Percentiles rank a stretch among this genome's conserved stretches.
Evolutionary conservation across 371 early-diverging fungal species (phyloP).

Genomic region (Actinomortierella ambigua): DNA sequence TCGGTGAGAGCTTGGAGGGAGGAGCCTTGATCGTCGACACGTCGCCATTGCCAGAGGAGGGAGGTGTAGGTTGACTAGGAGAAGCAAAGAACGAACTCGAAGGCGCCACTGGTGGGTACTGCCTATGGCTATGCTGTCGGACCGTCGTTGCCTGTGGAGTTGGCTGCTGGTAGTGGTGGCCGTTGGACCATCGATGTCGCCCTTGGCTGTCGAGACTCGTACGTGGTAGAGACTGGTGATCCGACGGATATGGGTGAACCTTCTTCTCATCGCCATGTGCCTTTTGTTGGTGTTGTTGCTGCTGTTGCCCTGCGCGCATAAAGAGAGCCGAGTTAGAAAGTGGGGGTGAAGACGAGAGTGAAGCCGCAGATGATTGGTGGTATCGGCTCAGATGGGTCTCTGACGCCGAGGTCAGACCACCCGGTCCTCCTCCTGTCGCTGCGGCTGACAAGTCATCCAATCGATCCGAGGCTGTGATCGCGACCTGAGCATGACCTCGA

Average conservation of each 20-base stretch:
- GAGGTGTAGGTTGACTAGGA: background rate
- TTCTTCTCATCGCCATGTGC: too few relatives aligned
- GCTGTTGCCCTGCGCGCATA: too few relatives aligned
- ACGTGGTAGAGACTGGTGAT: too few relatives aligned
- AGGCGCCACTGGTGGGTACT: background rate
- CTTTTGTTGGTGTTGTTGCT: too few relatives aligned
- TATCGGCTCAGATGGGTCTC: too few relatives aligned
- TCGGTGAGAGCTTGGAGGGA: conserved; percentile 2
- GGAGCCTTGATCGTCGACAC: too few relatives aligned
- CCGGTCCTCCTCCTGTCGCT: background rate
- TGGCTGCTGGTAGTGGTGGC: background rate
- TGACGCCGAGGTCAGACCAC: too few relatives aligned
- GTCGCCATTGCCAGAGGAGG: conserved; percentile 1
- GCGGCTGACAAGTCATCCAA: conserved; percentile 16
- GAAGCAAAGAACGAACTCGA: background rate
- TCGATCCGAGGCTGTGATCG: conserved; percentile 31
- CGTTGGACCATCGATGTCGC: conserved; percentile 1
- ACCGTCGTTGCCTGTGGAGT: background rate
- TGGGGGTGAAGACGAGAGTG: background rate
- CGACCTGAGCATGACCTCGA: conserved; percentile 80
- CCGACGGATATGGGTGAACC: too few relatives aligned
- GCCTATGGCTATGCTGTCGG: background rate
- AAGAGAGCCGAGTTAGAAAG: background rate
- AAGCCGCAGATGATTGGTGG: background rate
- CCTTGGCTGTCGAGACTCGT: too few relatives aligned